These are phyloP conservation scores for Przewalskia tangutica DNA, from an alignment of 257 asterid genomes.

Conservation along the genomic window DNA sequence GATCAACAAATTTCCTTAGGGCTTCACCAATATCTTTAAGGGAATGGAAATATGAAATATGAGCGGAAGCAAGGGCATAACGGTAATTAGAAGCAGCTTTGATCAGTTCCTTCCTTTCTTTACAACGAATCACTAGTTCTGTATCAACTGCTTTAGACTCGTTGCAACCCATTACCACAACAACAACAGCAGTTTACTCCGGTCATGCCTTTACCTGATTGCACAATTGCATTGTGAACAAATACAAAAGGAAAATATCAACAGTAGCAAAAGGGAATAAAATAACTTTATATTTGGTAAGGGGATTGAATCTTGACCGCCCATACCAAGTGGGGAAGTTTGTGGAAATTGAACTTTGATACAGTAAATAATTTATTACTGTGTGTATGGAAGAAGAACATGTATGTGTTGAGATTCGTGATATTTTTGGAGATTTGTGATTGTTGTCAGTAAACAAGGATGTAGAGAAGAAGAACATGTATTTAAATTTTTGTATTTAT, in stretches of 20 bases:
- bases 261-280: not conserved
- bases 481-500: not conserved
- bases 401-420: not conserved
- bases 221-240: conserved; percentile 30
- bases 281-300: not conserved
- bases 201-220: conserved; percentile 12
- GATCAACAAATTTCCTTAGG: conserved; percentile 75
- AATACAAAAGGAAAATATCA: not conserved
- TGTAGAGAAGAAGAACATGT: not conserved
- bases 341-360: too few species aligned
- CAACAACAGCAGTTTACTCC: not conserved
- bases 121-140: conserved; percentile 76
- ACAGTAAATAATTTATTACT: too few species aligned
- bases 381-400: not conserved
- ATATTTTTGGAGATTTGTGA: not conserved
- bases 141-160: conserved; percentile 68
- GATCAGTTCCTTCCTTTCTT: conserved; percentile 64
- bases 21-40: conserved; percentile 91
- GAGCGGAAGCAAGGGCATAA: conserved; percentile 89
- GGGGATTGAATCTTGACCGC: conserved; percentile 15
- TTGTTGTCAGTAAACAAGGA: not conserved
- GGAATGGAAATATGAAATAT: conserved; percentile 68
- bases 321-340: not conserved
- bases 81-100: conserved; percentile 85
- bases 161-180: conserved; percentile 60